Evolutionary conservation across 768 basidiomycete genomes (phyloP).

Genomic region (Suillus subaureus): DNA sequence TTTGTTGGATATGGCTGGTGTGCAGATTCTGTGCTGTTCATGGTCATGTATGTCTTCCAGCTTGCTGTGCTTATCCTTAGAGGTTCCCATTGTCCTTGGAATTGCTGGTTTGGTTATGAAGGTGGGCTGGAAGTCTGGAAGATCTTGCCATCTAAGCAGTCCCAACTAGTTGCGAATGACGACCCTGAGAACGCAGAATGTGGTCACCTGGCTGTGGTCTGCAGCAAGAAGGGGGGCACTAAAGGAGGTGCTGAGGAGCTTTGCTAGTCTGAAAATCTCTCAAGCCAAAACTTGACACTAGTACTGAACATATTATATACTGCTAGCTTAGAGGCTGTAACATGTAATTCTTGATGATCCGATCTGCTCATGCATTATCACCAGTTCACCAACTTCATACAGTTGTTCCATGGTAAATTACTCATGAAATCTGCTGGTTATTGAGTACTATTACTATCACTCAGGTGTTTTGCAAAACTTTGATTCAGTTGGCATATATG

Average conservation of each 20-base stretch:
- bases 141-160: background rate
- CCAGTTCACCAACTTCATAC: background rate
- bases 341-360: background rate
- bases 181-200: background rate
- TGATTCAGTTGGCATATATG: background rate
- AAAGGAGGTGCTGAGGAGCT: background rate
- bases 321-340: background rate
- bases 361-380: background rate
- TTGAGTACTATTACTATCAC: background rate
- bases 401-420: background rate
- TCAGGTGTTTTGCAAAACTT: too few species aligned
- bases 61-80: slow-evolving; percentile 37
- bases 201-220: background rate
- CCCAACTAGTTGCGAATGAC: background rate
- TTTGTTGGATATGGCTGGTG: slow-evolving; percentile 43
- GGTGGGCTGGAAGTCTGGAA: slow-evolving; percentile 42
- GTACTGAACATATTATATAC: background rate
- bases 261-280: background rate
- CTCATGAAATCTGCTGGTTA: background rate
- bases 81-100: slow-evolving; percentile 38
- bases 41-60: slow-evolving; percentile 37
- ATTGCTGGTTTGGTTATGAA: slow-evolving; percentile 61
- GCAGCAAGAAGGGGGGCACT: background rate
- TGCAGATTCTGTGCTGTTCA: slow-evolving; percentile 31
- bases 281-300: background rate